Evolutionary conservation across 208 protist species (phyloP), one percentile per base, ranked within the genome.

Genomic region (Crithidia expoeki): DNA sequence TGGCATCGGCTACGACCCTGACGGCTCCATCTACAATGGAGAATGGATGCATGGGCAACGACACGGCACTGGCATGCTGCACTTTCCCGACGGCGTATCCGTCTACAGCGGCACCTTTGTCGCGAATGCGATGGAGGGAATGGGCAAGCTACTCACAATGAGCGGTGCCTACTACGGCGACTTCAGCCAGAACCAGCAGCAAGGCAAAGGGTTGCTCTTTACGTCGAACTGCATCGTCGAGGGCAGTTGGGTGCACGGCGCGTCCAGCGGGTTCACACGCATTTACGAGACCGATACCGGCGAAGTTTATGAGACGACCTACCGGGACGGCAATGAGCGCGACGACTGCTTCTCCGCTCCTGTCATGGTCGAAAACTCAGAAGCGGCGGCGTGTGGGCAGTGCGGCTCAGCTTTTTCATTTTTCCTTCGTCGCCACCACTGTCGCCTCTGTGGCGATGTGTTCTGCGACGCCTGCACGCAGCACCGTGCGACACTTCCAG

Each of bases 361-460:
- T 10, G 21, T 90, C 9, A 85, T 90, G 85, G 72, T 91, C 44
- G 77, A 90, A 25, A 94, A 98, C 80, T 56, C 56, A 11, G 72
- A 86, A 19, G 68, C 69, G 2, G 44, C 60, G 11, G 60, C 66
- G 46, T 98, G 96, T 72, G 84, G 76, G 30, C 73, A 93, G 57
- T 98, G 96, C 72, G 51, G 70, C 50, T 68, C 60, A 0, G 36
- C 75, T 23, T 98, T 98, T 74, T 81, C 66, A 27, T 71, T 97
- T 21, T 94, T 98, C 52, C 74, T 89, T 2, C 86, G 92, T 16
- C 88, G 90, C 6, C 92, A 96, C 72, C 96, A 98, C 74, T 98
- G 96, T 79, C 89, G 96, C 27, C 65, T 97, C 25, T 98, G 96
- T 74, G 96, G 96, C 2, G 66, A 91, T 17, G 77, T 98, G 11